Base-by-base conservation (phyloP, 352 stramenopile species). In the Globisporangium recalcitrans region DNA sequence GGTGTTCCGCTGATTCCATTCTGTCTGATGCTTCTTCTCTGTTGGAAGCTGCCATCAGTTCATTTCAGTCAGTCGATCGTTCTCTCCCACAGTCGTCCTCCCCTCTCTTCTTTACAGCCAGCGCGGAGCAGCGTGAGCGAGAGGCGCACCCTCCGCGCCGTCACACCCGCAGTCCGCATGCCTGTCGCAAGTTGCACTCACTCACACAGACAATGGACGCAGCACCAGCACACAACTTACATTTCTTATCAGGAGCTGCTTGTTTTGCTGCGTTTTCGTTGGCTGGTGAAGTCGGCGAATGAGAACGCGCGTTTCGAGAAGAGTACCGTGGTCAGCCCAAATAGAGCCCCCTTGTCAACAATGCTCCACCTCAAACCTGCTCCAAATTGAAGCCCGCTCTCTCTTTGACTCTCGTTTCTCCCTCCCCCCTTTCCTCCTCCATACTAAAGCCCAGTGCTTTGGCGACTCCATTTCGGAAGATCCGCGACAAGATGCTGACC, bases 401-500 rank as follows among this genome's bases (percentile, higher is more conserved):
- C 22, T 32, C 22, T 27, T 51, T 19, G 26, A n/a, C n/a, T n/a
- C n/a, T 54, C 47, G 21, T 32, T 22, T 1, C 6, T 36, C 26
- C 48, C 26, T 14, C 36, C 27, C 21, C 19, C 27, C 14, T 16
- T 36, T 36, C 26, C 2, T 1, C 22, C 1, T 3, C 55, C 36
- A 52, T 61, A 47, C 10, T 48, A 14, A 59, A 58, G 9, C 31
- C 31, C 31, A 58, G 52, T 48, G 34, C 11, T 22, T 40, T 26
- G 10, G 11, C 53, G 49, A 31, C 40, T 62, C 21, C 46, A 36
- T 49, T 26, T 16, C 9, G n/a, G 32, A 60, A 60, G 53, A 60
- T 60, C 38, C 24, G n/a, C 32, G 52, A 48, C 48, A 16, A 72
- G 55, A 99, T 99, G 97, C 74, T 99, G 71, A 99, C 97, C 63